Base-by-base conservation (phyloP, 2,329 filamentous ascomycete species). In the Myriosclerotinia scirpicola region DNA sequence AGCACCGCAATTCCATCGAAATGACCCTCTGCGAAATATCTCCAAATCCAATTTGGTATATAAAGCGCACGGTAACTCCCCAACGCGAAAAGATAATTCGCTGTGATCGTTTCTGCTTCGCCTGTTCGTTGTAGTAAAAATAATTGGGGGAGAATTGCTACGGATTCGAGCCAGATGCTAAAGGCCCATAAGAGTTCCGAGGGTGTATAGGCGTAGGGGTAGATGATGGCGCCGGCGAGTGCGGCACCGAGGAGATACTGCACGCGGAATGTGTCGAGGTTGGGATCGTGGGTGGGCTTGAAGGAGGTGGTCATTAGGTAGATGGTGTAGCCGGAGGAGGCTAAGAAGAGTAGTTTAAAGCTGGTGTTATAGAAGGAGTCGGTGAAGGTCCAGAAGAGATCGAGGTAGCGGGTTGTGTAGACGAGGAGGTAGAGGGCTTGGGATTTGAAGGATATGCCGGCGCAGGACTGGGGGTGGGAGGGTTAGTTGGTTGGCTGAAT, bases 71-170 rank as follows among this genome's bases (percentile, higher is more conserved):
- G 86, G 82, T 99, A 99, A 70, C 89, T 82, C 44, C 95, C 95
- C 48, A 99, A 84, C 17, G 96, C 94, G 76, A 97, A 97, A 53
- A 99, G 85, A 79, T 99, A 99, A 80, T 99, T 94, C 1, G 93
- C 97, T 15, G 95, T 99, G 76, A 99, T 99, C n/a, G 95, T 97
- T 81, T 99, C 95, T 14, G 95, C 96, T 81, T 98, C 94, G 72
- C 95, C 96, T 0, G 95, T 99, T 75, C 95, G 86, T 81, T 99
- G 95, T 70, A 99, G 84, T 92, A 99, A 96, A 80, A 99, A 98
- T 64, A 99, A 86, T 81, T 99, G 95, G 1, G 95, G 95, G 68
- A 99, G 85, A 73, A 99, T 99, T 63, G 95, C 95, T 22, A 99
- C 95, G 5, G 91, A 90, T 81, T 99, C 95, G 42, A 99, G 86